Evolutionary conservation across 257 asterid genomes (phyloP), one percentile per base, ranked within the genome.

Genomic region (Vinca minor): DNA sequence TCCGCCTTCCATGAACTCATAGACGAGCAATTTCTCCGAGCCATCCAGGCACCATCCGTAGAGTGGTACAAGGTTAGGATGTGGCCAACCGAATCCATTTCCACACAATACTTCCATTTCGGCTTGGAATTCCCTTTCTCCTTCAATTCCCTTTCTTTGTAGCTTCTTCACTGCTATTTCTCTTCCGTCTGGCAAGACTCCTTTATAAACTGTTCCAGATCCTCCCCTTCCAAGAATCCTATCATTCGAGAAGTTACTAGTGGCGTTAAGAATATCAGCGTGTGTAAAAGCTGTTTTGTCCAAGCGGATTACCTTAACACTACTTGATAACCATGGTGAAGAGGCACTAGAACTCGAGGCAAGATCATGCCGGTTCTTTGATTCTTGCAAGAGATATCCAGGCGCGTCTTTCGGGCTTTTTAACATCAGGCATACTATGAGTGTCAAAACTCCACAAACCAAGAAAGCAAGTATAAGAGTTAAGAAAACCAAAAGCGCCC

Each of bases 1-100:
- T n/a, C 99, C 99, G 0, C 99, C 99, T 62, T 83, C 94, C 97
- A 93, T 93, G 79, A 78, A 93, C 74, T 89, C 95, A 29, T 87
- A 93, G 36, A 93, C 97, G 11, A 93, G 69, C 35, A 93, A 53
- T 82, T 93, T 93, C 65, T 89, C 97, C 1, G 95, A 75, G 35
- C 96, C 94, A 4, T 81, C 75, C 0, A 89, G 86, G 35, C 95
- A 93, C 97, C 99, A 93, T 1, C 99, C 99, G 4, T 84, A 89
- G 1, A 93, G 86, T 5, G 81, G 68, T 13, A 93, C 99, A 0
- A 93, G 83, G 77, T 93, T 93, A 0, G 99, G 99, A 70, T 93
- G 97, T 5, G 96, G 96, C 99, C 99, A 85, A 13, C 96, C 89
- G 0, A 85, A 72, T 0, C 94, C 92, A 48, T 85, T 81, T 46